Evolutionary conservation across 2,329 filamentous ascomycete genomes (phyloP).

Genomic region (Phaeosphaeriaceae sp.): DNA sequence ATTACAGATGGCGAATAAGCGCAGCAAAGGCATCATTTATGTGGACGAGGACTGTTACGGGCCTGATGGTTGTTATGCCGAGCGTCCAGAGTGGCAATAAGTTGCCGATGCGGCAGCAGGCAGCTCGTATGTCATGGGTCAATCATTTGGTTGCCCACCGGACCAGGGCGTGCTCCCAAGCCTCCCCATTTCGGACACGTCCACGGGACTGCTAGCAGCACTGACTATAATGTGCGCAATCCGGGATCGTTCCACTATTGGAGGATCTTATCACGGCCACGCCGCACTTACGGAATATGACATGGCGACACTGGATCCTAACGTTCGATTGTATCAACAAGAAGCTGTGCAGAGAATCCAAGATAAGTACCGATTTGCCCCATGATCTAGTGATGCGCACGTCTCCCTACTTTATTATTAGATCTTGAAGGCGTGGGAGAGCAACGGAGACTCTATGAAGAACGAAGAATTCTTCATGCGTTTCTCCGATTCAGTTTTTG

Average conservation of each 20-base stretch:
- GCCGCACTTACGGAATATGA: background rate
- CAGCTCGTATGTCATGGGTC: conserved; percentile 37
- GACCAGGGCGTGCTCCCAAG: conserved; percentile 30
- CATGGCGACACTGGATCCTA: background rate
- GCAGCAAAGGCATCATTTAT: conserved; percentile 56
- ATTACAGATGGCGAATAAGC: conserved; percentile 47
- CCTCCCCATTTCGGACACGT: conserved; percentile 39
- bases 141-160: conserved; percentile 32
- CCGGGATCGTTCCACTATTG: conserved; percentile 25
- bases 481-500: background rate
- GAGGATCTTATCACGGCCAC: conserved; percentile 14
- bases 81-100: conserved; percentile 60
- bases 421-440: background rate
- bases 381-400: background rate
- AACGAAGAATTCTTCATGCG: background rate
- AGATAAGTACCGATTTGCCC: background rate
- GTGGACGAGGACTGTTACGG: conserved; percentile 61
- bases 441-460: background rate
- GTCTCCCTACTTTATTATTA: background rate
- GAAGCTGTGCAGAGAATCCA: background rate
- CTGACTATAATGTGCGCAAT: conserved; percentile 34
- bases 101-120: conserved; percentile 46
- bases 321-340: background rate
- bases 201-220: conserved; percentile 33
- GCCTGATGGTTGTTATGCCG: conserved; percentile 53